Evolutionary conservation across 352 stramenopile genomes (phyloP).

Genomic region (Phytophthora pisi): DNA sequence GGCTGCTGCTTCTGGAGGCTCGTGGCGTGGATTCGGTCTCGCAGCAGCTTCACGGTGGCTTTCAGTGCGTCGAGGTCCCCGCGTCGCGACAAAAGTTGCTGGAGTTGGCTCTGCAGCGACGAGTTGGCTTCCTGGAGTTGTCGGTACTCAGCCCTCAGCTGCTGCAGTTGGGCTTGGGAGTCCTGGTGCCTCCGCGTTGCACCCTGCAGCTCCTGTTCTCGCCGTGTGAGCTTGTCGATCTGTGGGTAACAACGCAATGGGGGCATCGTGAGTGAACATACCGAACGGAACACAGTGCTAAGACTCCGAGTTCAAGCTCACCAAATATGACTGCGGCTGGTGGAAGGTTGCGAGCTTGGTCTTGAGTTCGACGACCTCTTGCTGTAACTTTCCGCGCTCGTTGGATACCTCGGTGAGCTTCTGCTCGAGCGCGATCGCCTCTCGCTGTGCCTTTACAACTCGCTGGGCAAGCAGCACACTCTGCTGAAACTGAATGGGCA

Average conservation of each 20-base stretch:
- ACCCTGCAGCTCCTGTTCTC: slow-evolving; percentile 53
- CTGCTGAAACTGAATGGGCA: slow-evolving; percentile 64
- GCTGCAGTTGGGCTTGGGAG: slow-evolving; percentile 42
- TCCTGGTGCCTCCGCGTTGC: slow-evolving; percentile 30
- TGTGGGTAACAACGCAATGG: slow-evolving; percentile 16
- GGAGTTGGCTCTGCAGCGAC: slow-evolving; percentile 64
- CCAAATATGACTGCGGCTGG: slow-evolving; percentile 78
- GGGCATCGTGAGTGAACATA: not conserved
- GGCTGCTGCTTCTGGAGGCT: slow-evolving; percentile 30
- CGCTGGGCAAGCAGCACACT: slow-evolving; percentile 70
- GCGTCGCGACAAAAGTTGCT: slow-evolving; percentile 64
- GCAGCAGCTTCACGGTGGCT: slow-evolving; percentile 52
- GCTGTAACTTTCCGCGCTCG: slow-evolving; percentile 39
- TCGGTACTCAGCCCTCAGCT: slow-evolving; percentile 54
- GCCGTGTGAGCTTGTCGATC: slow-evolving; percentile 66
- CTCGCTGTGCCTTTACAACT: slow-evolving; percentile 70
- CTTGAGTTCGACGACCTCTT: slow-evolving; percentile 41
- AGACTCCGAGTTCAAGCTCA: slow-evolving; percentile 17
- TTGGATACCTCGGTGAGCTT: slow-evolving; percentile 36
- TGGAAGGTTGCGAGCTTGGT: slow-evolving; percentile 56
- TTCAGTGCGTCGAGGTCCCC: slow-evolving; percentile 75
- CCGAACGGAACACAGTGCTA: not conserved
- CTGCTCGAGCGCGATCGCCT: slow-evolving; percentile 50
- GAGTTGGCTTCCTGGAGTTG: slow-evolving; percentile 45
- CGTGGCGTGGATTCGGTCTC: slow-evolving; percentile 21